phyloP scores from a whole-genome alignment of 2,329 filamentous ascomycete genomes.

The Dryadomyces sulphureus region DNA sequence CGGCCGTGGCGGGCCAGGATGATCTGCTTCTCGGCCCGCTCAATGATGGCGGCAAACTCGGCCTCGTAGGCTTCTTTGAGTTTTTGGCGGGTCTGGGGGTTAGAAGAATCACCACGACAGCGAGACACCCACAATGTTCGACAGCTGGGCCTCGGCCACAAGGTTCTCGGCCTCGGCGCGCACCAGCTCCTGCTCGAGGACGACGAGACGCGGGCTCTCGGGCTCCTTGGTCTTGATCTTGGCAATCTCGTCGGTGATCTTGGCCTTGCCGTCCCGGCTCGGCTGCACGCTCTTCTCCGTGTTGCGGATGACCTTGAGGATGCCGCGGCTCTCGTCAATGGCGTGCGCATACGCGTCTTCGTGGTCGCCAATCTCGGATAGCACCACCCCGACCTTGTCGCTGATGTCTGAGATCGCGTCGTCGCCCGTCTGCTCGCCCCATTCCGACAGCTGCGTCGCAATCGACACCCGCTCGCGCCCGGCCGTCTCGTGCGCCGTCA shows the following conservation, averaged over 20 bases:
- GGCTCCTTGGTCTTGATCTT: slow-evolving; percentile 88
- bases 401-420: slow-evolving; percentile 78
- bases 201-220: slow-evolving; percentile 63
- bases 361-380: slow-evolving; percentile 87
- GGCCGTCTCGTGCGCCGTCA: slow-evolving; percentile 70
- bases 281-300: slow-evolving; percentile 93
- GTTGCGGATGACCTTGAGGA: slow-evolving; percentile 87
- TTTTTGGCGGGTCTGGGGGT: slow-evolving; percentile 69
- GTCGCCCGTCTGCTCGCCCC: slow-evolving; percentile 85
- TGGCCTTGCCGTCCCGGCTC: slow-evolving; percentile 70
- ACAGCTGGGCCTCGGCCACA: slow-evolving; percentile 91
- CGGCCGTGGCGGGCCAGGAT: slow-evolving; percentile 85
- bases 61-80: slow-evolving; percentile 87
- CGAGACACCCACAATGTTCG: slow-evolving; percentile 60
- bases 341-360: slow-evolving; percentile 79
- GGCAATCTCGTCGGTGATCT: slow-evolving; percentile 85
- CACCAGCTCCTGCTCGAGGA: slow-evolving; percentile 90
- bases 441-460: slow-evolving; percentile 84
- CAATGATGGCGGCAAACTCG: slow-evolving; percentile 81
- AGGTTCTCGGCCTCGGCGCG: slow-evolving; percentile 90
- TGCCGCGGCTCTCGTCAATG: slow-evolving; percentile 67
- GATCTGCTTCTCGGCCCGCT: slow-evolving; percentile 93
- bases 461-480: slow-evolving; percentile 73
- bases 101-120: neutral
- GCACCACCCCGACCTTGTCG: slow-evolving; percentile 86